A percentile compares a stretch with the other conserved stretches of the same genome.
phyloP scores from a whole-genome alignment of 1,284 basidiomycete species.

The Meira nashicola region DNA sequence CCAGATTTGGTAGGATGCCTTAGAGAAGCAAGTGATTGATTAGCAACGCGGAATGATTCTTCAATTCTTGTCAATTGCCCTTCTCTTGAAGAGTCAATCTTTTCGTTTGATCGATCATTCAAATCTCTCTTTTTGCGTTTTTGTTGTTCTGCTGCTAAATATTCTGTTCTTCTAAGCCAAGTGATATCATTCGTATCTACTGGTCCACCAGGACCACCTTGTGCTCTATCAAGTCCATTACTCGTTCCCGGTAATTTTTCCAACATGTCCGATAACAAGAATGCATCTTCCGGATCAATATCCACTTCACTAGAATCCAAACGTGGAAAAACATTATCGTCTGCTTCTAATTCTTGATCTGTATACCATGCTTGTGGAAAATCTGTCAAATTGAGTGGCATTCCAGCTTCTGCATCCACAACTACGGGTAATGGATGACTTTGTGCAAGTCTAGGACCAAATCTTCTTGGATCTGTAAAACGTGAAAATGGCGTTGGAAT shows the following conservation, averaged over 20 bases:
- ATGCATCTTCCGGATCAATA: constrained; percentile 45
- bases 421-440: constrained; percentile 41
- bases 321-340: constrained; percentile 7
- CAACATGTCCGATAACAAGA: constrained; percentile 38
- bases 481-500: constrained; percentile 28
- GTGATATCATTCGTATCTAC: constrained; percentile 37
- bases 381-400: constrained; percentile 45
- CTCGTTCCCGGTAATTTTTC: background rate
- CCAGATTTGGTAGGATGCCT: constrained; percentile 43
- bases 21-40: constrained; percentile 32
- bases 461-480: constrained; percentile 42
- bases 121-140: constrained; percentile 22
- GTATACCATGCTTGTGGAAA: constrained; percentile 42
- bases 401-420: constrained; percentile 49
- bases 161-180: constrained; percentile 50
- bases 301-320: constrained; percentile 18
- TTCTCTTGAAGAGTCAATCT: constrained; percentile 35
- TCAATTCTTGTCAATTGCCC: constrained; percentile 47
- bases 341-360: constrained; percentile 9
- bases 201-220: background rate
- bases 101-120: constrained; percentile 15
- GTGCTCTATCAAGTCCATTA: background rate
- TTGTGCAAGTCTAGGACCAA: constrained; percentile 39
- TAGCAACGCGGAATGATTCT: constrained; percentile 37
- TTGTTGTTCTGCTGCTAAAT: constrained; percentile 43